Evolutionary conservation across 1,284 basidiomycete genomes (phyloP).

Genomic region (Mycena citricolor): DNA sequence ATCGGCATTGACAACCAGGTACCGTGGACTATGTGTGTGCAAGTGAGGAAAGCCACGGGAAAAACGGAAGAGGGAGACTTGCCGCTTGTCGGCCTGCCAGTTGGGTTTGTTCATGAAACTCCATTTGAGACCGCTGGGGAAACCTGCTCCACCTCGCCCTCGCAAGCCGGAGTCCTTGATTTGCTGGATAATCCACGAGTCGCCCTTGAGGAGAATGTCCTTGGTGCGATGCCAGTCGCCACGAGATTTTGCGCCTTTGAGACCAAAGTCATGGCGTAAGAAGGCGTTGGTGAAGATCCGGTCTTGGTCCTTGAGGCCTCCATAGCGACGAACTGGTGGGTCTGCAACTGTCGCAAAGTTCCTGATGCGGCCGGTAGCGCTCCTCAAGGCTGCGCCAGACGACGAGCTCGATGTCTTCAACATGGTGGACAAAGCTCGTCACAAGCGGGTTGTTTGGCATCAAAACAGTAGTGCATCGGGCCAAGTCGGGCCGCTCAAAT

Average conservation of each 20-base stretch:
- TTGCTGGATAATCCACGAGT: conserved; percentile 95
- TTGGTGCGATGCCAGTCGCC: conserved; percentile 99
- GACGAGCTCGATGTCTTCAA: conserved; percentile 17
- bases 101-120: conserved; percentile 99
- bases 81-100: conserved; percentile 94
- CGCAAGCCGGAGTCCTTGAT: conserved; percentile 96
- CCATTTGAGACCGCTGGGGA: conserved; percentile 98
- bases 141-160: conserved; percentile 96
- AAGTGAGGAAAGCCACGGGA: not conserved
- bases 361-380: conserved; percentile 6
- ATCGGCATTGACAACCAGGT: conserved; percentile 97
- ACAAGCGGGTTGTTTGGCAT: no score
- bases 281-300: conserved; percentile 90
- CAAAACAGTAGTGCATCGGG: no score
- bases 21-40: conserved; percentile 67
- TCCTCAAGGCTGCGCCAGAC: conserved; percentile 11
- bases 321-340: conserved; percentile 82
- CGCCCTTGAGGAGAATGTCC: conserved; percentile 92
- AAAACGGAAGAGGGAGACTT: conserved; percentile 24
- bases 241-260: conserved; percentile 88
- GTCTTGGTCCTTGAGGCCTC: conserved; percentile 92
- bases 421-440: conserved; percentile 7
- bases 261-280: conserved; percentile 80
- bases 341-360: conserved; percentile 78
- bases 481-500: no score